A percentile compares a stretch with the other conserved stretches of the same genome.
phyloP scores from a whole-genome alignment of 495 filamentous ascomycete species.

The Daldinia concentrica region DNA sequence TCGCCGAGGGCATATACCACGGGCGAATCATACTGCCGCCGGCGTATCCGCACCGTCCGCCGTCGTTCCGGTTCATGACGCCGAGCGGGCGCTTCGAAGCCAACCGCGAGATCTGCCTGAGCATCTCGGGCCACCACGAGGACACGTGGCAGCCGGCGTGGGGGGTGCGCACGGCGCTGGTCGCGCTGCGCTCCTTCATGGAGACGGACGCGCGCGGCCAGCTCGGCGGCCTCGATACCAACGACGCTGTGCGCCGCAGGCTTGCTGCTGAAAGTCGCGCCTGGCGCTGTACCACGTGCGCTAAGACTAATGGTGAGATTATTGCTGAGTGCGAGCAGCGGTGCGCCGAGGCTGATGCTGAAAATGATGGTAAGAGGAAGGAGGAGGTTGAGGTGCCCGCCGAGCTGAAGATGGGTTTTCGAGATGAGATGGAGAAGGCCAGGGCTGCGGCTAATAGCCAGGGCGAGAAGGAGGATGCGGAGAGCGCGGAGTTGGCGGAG shows the following conservation, averaged over 20 bases:
- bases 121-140: conserved; percentile 93
- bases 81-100: conserved; percentile 93
- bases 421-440: conserved; percentile 59
- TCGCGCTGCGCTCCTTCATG: conserved; percentile 77
- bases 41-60: conserved; percentile 87
- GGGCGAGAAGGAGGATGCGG: conserved; percentile 41
- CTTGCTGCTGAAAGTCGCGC: conserved; percentile 68
- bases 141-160: conserved; percentile 99
- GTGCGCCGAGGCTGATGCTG: conserved; percentile 62
- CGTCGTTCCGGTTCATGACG: conserved; percentile 92
- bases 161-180: conserved; percentile 84
- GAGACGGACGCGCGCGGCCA: conserved; percentile 79
- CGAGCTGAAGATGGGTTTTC: conserved; percentile 66
- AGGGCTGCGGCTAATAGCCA: conserved; percentile 1
- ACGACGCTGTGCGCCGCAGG: conserved; percentile 65
- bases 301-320: conserved; percentile 73
- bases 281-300: conserved; percentile 75
- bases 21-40: conserved; percentile 92
- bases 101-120: conserved; percentile 96
- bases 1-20: conserved; percentile 87
- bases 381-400: conserved; percentile 64
- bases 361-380: conserved; percentile 35
- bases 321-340: conserved; percentile 70
- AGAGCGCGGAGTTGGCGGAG: conserved; percentile 56
- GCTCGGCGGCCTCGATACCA: conserved; percentile 85